A percentile compares a stretch with the other conserved stretches of the same genome.
phyloP scores from a whole-genome alignment of 768 basidiomycete species.

The Neoboletus magnificus region DNA sequence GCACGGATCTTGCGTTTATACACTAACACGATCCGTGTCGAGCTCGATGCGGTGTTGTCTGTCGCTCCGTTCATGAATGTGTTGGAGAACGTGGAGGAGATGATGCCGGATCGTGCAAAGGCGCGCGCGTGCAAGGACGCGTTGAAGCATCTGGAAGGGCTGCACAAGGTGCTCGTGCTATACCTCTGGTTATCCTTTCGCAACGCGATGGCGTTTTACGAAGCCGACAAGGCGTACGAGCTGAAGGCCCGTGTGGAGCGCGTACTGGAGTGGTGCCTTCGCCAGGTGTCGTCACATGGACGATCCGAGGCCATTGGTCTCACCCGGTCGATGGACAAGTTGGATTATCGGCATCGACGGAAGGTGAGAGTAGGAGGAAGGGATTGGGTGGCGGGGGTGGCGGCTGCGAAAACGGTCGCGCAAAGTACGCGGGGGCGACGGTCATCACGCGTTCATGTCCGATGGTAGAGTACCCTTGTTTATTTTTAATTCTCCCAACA shows the following conservation, averaged over 20 bases:
- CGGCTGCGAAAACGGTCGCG: constrained; percentile 20
- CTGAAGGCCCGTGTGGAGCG: constrained; percentile 64
- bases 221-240: constrained; percentile 45
- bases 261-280: constrained; percentile 62
- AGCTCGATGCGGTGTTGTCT: constrained; percentile 19
- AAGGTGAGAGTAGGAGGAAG: constrained; percentile 9
- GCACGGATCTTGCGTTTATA: constrained; percentile 34
- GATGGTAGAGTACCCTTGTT: not conserved
- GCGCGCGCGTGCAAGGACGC: constrained; percentile 12
- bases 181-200: constrained; percentile 88
- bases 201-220: constrained; percentile 60
- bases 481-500: constrained; percentile 30
- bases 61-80: constrained; percentile 21
- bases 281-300: constrained; percentile 34
- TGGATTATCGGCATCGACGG: constrained; percentile 24
- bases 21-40: constrained; percentile 23
- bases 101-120: constrained; percentile 15
- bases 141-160: constrained; percentile 52
- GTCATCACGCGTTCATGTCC: not conserved
- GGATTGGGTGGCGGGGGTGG: constrained; percentile 17
- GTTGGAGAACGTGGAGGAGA: constrained; percentile 22
- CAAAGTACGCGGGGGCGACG: constrained; percentile 5
- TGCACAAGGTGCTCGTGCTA: constrained; percentile 72
- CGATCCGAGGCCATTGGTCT: not conserved
- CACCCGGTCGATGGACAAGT: not conserved